Evolutionary conservation across 805 yeast genomes (phyloP).

Genomic region (Kluyveromyces dobzhanskii): DNA sequence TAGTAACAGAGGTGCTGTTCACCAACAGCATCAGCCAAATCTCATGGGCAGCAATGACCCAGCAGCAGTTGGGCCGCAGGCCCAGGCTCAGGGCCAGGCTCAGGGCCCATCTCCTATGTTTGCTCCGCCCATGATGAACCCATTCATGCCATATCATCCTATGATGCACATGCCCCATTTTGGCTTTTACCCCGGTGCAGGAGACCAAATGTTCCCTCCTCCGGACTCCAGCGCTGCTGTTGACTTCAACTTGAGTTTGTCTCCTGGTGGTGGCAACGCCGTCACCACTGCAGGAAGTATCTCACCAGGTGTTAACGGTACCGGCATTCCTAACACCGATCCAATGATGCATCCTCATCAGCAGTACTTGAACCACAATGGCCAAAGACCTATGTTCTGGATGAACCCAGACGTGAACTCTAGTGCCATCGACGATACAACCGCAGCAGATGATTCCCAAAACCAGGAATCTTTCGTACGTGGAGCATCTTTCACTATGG

Average conservation of each 20-base stretch:
- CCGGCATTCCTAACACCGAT: neutral
- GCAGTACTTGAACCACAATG: neutral
- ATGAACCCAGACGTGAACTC: slow-evolving; percentile 1
- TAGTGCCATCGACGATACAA: slow-evolving; percentile 1
- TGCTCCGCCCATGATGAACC: slow-evolving; percentile 4
- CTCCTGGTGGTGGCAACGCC: neutral
- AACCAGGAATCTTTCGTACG: slow-evolving; percentile 4
- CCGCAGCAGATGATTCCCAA: neutral
- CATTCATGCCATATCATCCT: slow-evolving; percentile 4
- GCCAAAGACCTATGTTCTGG: slow-evolving; percentile 1
- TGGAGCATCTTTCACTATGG: slow-evolving; percentile 2
- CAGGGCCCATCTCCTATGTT: neutral
- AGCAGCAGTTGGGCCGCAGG: neutral
- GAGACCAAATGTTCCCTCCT: slow-evolving; percentile 1
- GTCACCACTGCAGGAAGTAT: neutral
- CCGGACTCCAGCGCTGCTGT: slow-evolving; percentile 5
- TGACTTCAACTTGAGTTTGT: neutral
- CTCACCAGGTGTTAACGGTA: neutral
- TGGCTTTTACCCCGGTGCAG: slow-evolving; percentile 1
- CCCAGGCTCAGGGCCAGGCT: neutral
- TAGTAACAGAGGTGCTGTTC: neutral
- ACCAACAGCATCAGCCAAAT: neutral
- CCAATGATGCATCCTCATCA: neutral
- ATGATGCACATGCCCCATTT: slow-evolving; percentile 5
- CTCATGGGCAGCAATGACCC: no score